These are phyloP conservation scores for Aphanocladium album DNA, from an alignment of 2,329 filamentous ascomycete genomes.

Conservation along the genomic window DNA sequence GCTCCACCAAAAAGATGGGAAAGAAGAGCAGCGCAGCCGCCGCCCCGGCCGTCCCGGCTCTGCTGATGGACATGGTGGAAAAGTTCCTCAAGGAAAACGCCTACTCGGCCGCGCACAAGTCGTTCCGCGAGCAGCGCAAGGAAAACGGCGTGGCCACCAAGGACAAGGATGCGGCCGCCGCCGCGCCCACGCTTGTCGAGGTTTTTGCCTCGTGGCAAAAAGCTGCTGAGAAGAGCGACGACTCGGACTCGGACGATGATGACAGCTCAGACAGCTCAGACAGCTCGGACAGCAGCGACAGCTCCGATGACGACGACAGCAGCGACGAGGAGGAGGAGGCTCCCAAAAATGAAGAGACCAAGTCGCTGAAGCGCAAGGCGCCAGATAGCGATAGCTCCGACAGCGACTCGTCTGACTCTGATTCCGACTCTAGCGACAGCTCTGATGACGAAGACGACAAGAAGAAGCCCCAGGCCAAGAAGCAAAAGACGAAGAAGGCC, in stretches of 20 bases:
- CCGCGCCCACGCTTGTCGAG: constrained; percentile 35
- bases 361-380: constrained; percentile 37
- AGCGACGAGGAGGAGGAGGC: constrained; percentile 18
- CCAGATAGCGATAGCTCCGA: constrained; percentile 21
- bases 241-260: constrained; percentile 16
- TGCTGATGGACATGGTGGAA: constrained; percentile 63
- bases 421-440: constrained; percentile 17
- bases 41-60: constrained; percentile 41
- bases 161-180: constrained; percentile 13
- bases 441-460: constrained; percentile 38
- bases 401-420: not conserved
- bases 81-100: constrained; percentile 61
- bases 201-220: constrained; percentile 49
- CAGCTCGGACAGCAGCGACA: constrained; percentile 20
- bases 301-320: constrained; percentile 19
- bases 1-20: constrained; percentile 27
- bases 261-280: constrained; percentile 16
- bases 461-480: constrained; percentile 20
- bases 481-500: constrained; percentile 1
- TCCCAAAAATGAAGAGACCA: constrained; percentile 1
- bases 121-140: constrained; percentile 42
- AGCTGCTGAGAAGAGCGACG: constrained; percentile 25
- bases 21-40: constrained; percentile 26
- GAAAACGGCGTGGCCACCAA: constrained; percentile 44
- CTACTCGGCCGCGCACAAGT: constrained; percentile 52